Percentiles rank a stretch among this genome's conserved stretches.
These are phyloP conservation scores for Colletotrichum orbiculare DNA, from an alignment of 2,329 filamentous ascomycete genomes.

Conservation along the genomic window DNA sequence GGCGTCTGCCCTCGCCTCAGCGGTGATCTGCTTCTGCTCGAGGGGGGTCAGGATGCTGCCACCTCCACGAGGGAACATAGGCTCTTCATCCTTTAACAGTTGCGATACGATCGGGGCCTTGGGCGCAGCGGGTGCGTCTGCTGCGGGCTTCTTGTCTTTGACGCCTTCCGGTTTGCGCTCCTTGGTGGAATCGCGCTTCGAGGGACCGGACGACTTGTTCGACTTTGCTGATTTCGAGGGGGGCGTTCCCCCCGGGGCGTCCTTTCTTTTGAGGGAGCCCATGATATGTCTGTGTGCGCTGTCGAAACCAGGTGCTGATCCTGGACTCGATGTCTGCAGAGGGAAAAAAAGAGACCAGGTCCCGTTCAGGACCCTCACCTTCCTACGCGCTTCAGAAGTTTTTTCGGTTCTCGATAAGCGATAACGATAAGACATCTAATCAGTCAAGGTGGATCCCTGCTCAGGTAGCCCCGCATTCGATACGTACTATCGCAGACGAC, in stretches of 20 bases:
- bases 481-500: too few species aligned
- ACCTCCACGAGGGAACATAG: conserved; percentile 91
- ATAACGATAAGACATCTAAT: conserved; percentile 33
- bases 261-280: conserved; percentile 69
- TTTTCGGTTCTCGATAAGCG: conserved; percentile 29
- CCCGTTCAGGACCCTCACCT: conserved; percentile 17
- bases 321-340: conserved; percentile 26
- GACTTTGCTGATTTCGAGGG: conserved; percentile 61
- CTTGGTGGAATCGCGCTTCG: conserved; percentile 41
- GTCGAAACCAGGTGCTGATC: conserved; percentile 29
- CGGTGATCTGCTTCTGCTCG: conserved; percentile 95
- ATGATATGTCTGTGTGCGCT: conserved; percentile 51
- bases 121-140: conserved; percentile 41
- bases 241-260: conserved; percentile 63
- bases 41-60: conserved; percentile 90
- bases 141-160: conserved; percentile 47
- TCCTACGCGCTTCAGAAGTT: conserved; percentile 31
- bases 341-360: conserved; percentile 18
- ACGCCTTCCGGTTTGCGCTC: conserved; percentile 45
- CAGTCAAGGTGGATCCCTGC: background rate
- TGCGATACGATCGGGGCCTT: conserved; percentile 53
- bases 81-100: conserved; percentile 79
- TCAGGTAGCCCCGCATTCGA: background rate
- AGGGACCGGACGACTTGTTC: conserved; percentile 37
- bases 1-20: conserved; percentile 92